Percentiles rank a stretch among this genome's conserved stretches.
Evolutionary conservation across 208 protist genomes (phyloP).

Genomic region (Leishmania guyanensis): DNA sequence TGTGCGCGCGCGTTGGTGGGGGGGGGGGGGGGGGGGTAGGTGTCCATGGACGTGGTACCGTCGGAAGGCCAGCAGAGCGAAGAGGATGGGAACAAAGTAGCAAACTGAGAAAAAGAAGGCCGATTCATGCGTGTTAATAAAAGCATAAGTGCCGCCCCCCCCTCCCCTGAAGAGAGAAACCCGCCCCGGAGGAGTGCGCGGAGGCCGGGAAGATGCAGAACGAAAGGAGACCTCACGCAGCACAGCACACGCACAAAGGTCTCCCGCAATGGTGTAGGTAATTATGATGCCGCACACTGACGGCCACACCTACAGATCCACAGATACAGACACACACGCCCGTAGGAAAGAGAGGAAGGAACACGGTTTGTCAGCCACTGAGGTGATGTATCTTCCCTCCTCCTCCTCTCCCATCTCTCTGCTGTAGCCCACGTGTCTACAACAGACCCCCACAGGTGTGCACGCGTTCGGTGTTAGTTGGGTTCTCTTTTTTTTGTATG

Average conservation of each 20-base stretch:
- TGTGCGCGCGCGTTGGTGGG: neutral
- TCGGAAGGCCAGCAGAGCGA: neutral
- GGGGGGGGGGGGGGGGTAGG: neutral
- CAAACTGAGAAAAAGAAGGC: neutral
- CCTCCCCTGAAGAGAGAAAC: neutral
- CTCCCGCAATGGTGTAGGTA: neutral
- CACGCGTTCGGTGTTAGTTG: neutral
- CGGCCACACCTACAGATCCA: neutral
- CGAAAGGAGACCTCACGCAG: neutral
- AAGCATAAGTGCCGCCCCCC: neutral
- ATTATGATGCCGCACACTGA: neutral
- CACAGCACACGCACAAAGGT: neutral
- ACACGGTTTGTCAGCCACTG: neutral
- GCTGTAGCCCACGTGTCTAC: too few species aligned
- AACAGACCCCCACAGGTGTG: neutral
- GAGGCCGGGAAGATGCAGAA: neutral
- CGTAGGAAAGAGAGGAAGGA: neutral
- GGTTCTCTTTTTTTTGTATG: neutral
- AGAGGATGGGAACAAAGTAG: neutral
- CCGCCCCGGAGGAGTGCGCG: neutral
- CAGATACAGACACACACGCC: neutral
- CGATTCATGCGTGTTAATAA: neutral
- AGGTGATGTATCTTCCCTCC: neutral
- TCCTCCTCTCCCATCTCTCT: neutral
- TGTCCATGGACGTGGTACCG: neutral